These are phyloP conservation scores for Punctularia strigosozonata DNA, from an alignment of 768 basidiomycete genomes.

Conservation along the genomic window DNA sequence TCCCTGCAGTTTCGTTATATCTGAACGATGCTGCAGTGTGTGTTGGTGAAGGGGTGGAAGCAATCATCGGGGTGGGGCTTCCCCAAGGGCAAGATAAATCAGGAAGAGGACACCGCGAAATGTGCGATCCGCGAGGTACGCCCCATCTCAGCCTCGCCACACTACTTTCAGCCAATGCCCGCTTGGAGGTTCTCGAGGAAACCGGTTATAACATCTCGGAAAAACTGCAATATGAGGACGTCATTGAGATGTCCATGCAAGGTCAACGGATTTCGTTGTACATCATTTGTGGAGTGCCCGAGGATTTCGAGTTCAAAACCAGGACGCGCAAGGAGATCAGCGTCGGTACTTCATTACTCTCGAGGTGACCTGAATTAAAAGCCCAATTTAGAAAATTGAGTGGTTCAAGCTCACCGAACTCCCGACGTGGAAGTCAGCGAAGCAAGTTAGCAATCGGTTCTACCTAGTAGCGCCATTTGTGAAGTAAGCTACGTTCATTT, in stretches of 20 bases:
- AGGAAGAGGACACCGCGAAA: conserved; percentile 68
- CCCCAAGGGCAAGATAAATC: conserved; percentile 99
- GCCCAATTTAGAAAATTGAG: conserved; percentile 67
- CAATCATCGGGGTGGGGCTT: conserved; percentile 97
- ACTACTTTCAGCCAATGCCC: conserved; percentile 7
- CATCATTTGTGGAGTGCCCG: conserved; percentile 79
- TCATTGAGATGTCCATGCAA: conserved; percentile 77
- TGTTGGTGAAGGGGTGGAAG: conserved; percentile 99
- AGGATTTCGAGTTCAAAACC: conserved; percentile 83
- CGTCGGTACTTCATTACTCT: conserved; percentile 33
- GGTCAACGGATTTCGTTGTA: conserved; percentile 88
- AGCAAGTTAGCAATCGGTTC: conserved; percentile 63
- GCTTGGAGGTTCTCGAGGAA: conserved; percentile 80
- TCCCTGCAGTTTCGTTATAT: conserved; percentile 6
- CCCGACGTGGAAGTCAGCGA: conserved; percentile 85
- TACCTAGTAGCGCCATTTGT: conserved; percentile 96
- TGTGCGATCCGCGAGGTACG: conserved; percentile 91
- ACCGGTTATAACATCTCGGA: conserved; percentile 84
- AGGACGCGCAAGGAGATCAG: conserved; percentile 97
- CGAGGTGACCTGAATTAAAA: conserved; percentile 10
- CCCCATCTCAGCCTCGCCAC: conserved; percentile 3
- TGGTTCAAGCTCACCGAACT: conserved; percentile 89
- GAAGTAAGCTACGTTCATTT: conserved; percentile 33
- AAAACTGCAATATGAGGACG: conserved; percentile 51
- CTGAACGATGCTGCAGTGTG: conserved; percentile 42